Conservation (phyloP, 805 yeast genomes). For the Yamadazyma endophytica region DNA sequence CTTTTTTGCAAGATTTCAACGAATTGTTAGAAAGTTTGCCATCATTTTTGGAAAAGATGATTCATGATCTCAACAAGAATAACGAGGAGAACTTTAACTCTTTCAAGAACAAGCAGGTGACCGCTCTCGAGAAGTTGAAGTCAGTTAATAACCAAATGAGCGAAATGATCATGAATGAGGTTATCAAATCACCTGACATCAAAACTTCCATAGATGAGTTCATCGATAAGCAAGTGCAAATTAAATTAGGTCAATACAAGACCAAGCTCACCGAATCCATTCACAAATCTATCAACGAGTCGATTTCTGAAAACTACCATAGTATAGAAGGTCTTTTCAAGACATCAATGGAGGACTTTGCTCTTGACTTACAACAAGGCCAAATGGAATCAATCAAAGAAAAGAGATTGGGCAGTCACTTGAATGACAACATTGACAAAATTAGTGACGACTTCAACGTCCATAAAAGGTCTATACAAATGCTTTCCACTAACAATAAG, state of each 20-base stretch:
- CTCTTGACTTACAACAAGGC: conserved; percentile 3
- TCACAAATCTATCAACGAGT: conserved; percentile 1
- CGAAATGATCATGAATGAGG: conserved; percentile 4
- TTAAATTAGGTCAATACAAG: too few relatives aligned
- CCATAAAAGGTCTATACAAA: too few relatives aligned
- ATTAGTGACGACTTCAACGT: too few relatives aligned
- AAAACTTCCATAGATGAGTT: conserved; percentile 4
- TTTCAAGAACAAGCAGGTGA: conserved; percentile 7
- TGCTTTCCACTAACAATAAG: too few relatives aligned
- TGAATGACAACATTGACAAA: too few relatives aligned
- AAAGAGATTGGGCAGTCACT: too few relatives aligned
- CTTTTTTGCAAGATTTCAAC: conserved; percentile 6
- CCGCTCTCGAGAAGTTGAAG: conserved; percentile 5
- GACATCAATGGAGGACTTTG: conserved; percentile 7
- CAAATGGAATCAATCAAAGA: too few relatives aligned
- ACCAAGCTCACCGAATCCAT: background rate
- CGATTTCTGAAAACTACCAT: conserved; percentile 1
- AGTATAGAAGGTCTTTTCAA: conserved; percentile 6
- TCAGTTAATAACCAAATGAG: conserved; percentile 7
- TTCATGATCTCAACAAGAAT: conserved; percentile 9
- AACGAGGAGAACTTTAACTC: conserved; percentile 7
- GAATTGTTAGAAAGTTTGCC: conserved; percentile 10
- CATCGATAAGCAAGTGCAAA: background rate
- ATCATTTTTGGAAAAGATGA: conserved; percentile 4
- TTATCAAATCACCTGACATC: conserved; percentile 5